Evolutionary conservation across 108 stramenopile genomes (phyloP).

Genomic region (Discostella pseudostelligera): DNA sequence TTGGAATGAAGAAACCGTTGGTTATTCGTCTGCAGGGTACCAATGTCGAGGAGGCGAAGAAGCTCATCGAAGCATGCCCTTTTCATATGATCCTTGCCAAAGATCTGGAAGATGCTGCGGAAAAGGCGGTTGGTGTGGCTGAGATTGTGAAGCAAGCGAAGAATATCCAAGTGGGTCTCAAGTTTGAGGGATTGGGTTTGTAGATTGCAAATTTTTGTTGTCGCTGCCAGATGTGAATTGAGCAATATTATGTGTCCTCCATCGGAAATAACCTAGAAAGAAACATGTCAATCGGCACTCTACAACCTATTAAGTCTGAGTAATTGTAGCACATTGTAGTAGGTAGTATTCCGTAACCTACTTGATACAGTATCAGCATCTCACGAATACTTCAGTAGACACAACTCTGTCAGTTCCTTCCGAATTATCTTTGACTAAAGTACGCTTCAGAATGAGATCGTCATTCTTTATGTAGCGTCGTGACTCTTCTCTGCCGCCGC

Average conservation of each 20-base stretch:
- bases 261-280: not conserved
- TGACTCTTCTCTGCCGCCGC: conserved; percentile 46
- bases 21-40: conserved; percentile 82
- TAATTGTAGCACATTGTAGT: no score
- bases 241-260: not conserved
- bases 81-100: conserved; percentile 72
- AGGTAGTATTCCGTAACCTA: not conserved
- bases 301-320: no score
- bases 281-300: not conserved
- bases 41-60: conserved; percentile 68
- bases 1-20: conserved; percentile 76
- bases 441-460: conserved; percentile 39
- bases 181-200: conserved; percentile 67
- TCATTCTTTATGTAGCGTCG: conserved; percentile 43
- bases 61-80: conserved; percentile 65
- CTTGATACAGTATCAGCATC: not conserved
- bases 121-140: conserved; percentile 82
- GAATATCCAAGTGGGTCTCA: conserved; percentile 67
- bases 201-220: conserved; percentile 13
- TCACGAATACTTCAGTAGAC: conserved; percentile 50
- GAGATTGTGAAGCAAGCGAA: conserved; percentile 73
- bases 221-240: not conserved
- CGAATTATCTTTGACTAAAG: conserved; percentile 32
- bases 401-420: conserved; percentile 25
- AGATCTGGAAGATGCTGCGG: conserved; percentile 88